Conservation (phyloP, 2,329 filamentous ascomycete species). For the Aspergillus ochraceus region DNA sequence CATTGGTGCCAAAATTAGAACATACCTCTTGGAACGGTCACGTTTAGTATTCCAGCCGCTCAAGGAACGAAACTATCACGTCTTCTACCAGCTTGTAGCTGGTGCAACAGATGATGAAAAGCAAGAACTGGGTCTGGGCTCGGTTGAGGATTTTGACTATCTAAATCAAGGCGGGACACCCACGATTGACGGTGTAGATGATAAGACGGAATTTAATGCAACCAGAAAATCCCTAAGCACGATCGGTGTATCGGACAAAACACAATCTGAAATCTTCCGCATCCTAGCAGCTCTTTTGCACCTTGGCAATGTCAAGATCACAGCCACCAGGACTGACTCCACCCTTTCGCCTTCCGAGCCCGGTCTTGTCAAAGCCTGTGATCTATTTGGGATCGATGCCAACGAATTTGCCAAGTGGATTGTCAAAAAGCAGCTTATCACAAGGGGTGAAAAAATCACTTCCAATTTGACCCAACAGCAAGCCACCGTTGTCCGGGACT, state of each 20-base stretch:
- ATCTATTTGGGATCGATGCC: constrained; percentile 82
- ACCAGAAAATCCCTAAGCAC: constrained; percentile 83
- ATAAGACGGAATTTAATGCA: constrained; percentile 88
- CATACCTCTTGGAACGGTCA: constrained; percentile 91
- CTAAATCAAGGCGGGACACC: constrained; percentile 93
- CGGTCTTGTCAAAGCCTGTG: constrained; percentile 75
- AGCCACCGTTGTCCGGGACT: constrained; percentile 91
- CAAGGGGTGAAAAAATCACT: constrained; percentile 93
- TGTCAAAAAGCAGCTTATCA: constrained; percentile 97
- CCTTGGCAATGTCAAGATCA: constrained; percentile 95
- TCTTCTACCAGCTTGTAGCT: constrained; percentile 96
- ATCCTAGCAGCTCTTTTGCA: constrained; percentile 88
- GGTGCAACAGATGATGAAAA: constrained; percentile 84
- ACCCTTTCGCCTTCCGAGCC: constrained; percentile 78
- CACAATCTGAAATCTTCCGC: constrained; percentile 84
- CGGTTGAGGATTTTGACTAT: constrained; percentile 91
- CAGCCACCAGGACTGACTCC: constrained; percentile 83
- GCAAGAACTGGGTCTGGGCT: constrained; percentile 73
- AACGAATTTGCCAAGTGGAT: constrained; percentile 95
- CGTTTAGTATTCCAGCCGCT: constrained; percentile 95
- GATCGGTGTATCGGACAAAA: constrained; percentile 74
- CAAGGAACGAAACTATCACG: constrained; percentile 98
- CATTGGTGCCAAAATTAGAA: constrained; percentile 95
- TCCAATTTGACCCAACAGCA: constrained; percentile 94
- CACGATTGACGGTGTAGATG: constrained; percentile 89